Percentiles rank a stretch among this genome's conserved stretches.
Evolutionary conservation across 1,284 basidiomycete genomes (phyloP).

Genomic region (Papiliotrema flavescens): DNA sequence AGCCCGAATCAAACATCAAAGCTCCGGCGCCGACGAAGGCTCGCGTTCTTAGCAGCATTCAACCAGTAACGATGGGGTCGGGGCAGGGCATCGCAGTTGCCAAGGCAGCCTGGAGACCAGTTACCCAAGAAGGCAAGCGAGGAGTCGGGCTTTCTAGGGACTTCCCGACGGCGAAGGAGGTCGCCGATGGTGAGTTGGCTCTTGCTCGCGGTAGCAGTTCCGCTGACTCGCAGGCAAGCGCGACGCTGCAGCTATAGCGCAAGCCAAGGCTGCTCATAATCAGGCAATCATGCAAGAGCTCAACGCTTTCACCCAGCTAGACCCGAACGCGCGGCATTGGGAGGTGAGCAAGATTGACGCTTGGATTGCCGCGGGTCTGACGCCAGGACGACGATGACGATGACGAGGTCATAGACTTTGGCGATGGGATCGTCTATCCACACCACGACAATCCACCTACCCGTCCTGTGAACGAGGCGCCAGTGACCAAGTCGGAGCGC

Average conservation of each 20-base stretch:
- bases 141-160: constrained; percentile 32
- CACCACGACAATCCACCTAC: constrained; percentile 53
- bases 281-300: constrained; percentile 56
- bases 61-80: constrained; percentile 9
- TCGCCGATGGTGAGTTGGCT: constrained; percentile 12
- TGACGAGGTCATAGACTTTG: constrained; percentile 86
- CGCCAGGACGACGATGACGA: constrained; percentile 84
- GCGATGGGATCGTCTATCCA: constrained; percentile 80
- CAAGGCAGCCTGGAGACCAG: constrained; percentile 21
- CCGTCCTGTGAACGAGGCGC: constrained; percentile 28
- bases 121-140: constrained; percentile 18
- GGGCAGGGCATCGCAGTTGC: constrained; percentile 25
- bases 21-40: constrained; percentile 25
- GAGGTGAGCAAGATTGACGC: constrained; percentile 61
- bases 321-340: constrained; percentile 92
- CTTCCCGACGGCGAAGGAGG: constrained; percentile 87
- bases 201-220: not conserved
- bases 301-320: constrained; percentile 88
- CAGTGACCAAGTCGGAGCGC: constrained; percentile 42
- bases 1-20: constrained; percentile 18
- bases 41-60: constrained; percentile 5
- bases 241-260: constrained; percentile 40
- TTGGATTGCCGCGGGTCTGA: constrained; percentile 30
- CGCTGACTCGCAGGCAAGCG: constrained; percentile 28
- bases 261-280: constrained; percentile 55